A percentile compares a stretch with the other conserved stretches of the same genome.
Conservation (phyloP, 2,329 filamentous ascomycete species). For the Venturia aucupariae region DNA sequence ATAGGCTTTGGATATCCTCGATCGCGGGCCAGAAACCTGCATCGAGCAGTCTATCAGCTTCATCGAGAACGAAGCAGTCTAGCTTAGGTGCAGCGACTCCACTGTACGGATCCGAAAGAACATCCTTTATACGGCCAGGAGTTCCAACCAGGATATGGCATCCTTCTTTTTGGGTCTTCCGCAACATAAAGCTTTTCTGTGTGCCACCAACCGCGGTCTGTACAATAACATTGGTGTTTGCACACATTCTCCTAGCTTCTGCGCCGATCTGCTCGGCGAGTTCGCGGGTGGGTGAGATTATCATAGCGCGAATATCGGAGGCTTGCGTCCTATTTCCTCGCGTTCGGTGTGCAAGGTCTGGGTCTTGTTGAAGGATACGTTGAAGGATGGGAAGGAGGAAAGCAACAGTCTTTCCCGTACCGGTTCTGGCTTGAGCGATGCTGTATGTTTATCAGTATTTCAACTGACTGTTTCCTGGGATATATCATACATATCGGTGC, state of each 20-base stretch:
- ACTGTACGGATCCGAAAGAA: conserved; percentile 57
- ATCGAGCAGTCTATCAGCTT: conserved; percentile 59
- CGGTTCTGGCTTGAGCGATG: conserved; percentile 88
- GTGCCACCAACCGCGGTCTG: conserved; percentile 88
- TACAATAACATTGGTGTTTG: conserved; percentile 57
- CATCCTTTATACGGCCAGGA: conserved; percentile 76
- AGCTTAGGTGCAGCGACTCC: conserved; percentile 56
- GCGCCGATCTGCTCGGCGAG: conserved; percentile 55
- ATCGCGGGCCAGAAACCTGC: conserved; percentile 44
- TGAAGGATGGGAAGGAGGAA: conserved; percentile 84
- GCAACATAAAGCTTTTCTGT: conserved; percentile 60
- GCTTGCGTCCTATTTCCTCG: conserved; percentile 39
- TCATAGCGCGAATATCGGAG: conserved; percentile 48
- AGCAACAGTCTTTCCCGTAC: conserved; percentile 91
- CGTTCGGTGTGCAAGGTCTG: conserved; percentile 44
- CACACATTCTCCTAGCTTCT: conserved; percentile 63
- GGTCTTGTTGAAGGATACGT: conserved; percentile 59
- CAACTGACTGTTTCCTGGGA: background rate
- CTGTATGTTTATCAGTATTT: conserved; percentile 22
- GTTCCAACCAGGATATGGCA: conserved; percentile 89
- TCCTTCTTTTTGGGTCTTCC: conserved; percentile 59
- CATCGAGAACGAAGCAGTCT: conserved; percentile 53
- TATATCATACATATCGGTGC: conserved; percentile 65
- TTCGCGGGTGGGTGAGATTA: conserved; percentile 55
- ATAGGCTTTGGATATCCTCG: conserved; percentile 34